phyloP scores from a whole-genome alignment of 176 grass and related monocot species.

The Bromus sterilis region DNA sequence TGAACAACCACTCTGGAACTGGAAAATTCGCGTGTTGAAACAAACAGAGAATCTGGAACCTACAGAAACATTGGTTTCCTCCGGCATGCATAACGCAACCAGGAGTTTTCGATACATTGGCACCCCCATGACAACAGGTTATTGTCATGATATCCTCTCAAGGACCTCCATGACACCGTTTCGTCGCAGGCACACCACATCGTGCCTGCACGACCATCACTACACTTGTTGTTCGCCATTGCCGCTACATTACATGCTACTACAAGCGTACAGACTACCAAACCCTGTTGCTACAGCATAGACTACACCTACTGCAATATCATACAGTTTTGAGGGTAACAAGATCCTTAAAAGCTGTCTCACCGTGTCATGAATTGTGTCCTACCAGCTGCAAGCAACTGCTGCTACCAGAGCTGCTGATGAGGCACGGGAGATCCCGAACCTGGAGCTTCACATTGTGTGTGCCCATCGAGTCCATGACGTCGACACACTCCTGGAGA shows the following conservation, averaged over 20 bases:
- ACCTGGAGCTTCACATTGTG: slow-evolving; percentile 63
- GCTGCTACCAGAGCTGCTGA: slow-evolving; percentile 60
- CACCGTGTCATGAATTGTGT: background rate
- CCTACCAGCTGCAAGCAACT: slow-evolving; percentile 47
- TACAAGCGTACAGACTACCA: slow-evolving; percentile 8
- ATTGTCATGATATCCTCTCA: background rate
- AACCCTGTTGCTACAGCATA: background rate
- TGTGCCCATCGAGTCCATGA: slow-evolving; percentile 52
- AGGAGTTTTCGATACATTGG: background rate
- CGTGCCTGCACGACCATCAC: background rate
- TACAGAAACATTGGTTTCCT: background rate
- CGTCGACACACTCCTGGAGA: slow-evolving; percentile 75
- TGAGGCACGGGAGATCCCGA: slow-evolving; percentile 29
- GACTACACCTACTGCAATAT: slow-evolving; percentile 2
- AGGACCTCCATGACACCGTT: background rate
- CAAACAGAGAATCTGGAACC: background rate
- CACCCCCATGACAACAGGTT: background rate
- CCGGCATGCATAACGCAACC: background rate
- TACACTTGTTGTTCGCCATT: background rate
- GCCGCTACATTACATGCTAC: background rate
- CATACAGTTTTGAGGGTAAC: background rate
- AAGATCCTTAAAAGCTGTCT: background rate
- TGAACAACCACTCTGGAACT: background rate
- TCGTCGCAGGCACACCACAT: background rate
- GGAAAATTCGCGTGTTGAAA: background rate